These are phyloP conservation scores for Exophiala sp. DNA, from an alignment of 2,329 filamentous ascomycete genomes.

Conservation along the genomic window DNA sequence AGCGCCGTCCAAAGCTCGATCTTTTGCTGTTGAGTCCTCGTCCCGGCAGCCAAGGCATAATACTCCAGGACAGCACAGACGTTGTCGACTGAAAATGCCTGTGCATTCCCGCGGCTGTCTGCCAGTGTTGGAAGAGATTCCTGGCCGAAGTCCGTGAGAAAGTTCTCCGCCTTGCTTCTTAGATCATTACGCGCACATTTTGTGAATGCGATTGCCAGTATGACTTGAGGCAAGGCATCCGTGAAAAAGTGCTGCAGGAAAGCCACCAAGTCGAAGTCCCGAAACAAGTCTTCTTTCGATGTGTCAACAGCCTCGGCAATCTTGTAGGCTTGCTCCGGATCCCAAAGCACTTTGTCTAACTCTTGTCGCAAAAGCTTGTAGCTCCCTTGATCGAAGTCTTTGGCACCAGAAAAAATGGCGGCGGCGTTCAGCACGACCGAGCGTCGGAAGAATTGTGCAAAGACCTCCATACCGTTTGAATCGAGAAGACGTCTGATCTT, in stretches of 20 bases:
- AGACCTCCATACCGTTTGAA: slow-evolving; percentile 99
- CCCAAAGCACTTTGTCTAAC: slow-evolving; percentile 76
- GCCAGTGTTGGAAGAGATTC: slow-evolving; percentile 16
- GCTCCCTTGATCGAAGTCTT: slow-evolving; percentile 70
- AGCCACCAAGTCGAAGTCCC: slow-evolving; percentile 90
- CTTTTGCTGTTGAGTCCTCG: slow-evolving; percentile 15
- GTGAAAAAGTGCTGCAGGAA: slow-evolving; percentile 96
- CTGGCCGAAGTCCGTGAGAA: slow-evolving; percentile 17
- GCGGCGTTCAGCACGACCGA: slow-evolving; percentile 84
- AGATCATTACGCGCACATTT: slow-evolving; percentile 72
- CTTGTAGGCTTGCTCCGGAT: slow-evolving; percentile 75
- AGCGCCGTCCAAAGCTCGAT: slow-evolving; percentile 20
- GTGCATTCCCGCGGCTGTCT: slow-evolving; percentile 11
- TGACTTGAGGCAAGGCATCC: slow-evolving; percentile 78
- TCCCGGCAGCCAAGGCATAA: slow-evolving; percentile 18
- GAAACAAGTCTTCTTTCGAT: slow-evolving; percentile 85
- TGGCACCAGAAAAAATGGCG: slow-evolving; percentile 71
- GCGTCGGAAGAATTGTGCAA: slow-evolving; percentile 89
- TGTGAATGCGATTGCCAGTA: slow-evolving; percentile 84
- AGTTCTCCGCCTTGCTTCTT: slow-evolving; percentile 62
- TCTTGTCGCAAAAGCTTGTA: slow-evolving; percentile 77
- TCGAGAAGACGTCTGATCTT: slow-evolving; percentile 93
- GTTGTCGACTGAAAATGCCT: slow-evolving; percentile 15
- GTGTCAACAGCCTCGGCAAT: slow-evolving; percentile 92
- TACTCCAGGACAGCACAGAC: slow-evolving; percentile 25